Conservation (phyloP, 805 yeast species). For the Scheffersomyces amazonensis region DNA sequence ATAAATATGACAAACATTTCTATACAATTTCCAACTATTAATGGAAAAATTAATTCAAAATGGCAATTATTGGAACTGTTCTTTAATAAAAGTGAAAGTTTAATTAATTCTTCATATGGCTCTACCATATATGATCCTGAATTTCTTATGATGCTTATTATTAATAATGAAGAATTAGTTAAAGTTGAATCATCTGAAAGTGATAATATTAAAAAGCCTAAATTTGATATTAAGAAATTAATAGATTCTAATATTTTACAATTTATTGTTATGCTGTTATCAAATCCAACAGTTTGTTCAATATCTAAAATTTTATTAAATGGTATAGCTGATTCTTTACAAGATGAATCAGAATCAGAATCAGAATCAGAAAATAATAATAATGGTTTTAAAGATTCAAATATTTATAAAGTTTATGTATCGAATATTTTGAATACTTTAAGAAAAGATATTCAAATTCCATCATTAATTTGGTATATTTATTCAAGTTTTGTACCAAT, state of each 20-base stretch:
- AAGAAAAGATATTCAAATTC: constrained; percentile 15
- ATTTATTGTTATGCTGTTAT: constrained; percentile 45
- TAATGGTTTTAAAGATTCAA: constrained; percentile 50
- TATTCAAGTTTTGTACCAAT: constrained; percentile 57
- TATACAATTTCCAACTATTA: not conserved
- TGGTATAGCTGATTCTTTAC: constrained; percentile 43
- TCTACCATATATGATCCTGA: constrained; percentile 60
- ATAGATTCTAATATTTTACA: constrained; percentile 57
- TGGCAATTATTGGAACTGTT: constrained; percentile 25
- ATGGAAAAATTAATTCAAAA: constrained; percentile 4
- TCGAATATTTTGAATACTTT: constrained; percentile 43
- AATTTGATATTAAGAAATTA: constrained; percentile 53
- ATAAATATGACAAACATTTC: constrained; percentile 7
- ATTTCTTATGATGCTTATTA: constrained; percentile 57
- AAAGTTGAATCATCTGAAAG: constrained; percentile 24
- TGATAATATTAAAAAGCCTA: constrained; percentile 16
- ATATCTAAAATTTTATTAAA: constrained; percentile 44
- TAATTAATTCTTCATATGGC: constrained; percentile 17
- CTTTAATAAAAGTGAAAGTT: constrained; percentile 15
- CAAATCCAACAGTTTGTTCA: constrained; percentile 27
- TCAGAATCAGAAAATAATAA: constrained; percentile 1
- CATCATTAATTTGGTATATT: constrained; percentile 53
- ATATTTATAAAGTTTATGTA: constrained; percentile 51
- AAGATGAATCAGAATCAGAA: constrained; percentile 13
- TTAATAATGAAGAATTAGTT: constrained; percentile 66